A percentile compares a stretch with the other conserved stretches of the same genome.
Conservation (phyloP, 1,284 basidiomycete genomes). For the Mycena citricolor region DNA sequence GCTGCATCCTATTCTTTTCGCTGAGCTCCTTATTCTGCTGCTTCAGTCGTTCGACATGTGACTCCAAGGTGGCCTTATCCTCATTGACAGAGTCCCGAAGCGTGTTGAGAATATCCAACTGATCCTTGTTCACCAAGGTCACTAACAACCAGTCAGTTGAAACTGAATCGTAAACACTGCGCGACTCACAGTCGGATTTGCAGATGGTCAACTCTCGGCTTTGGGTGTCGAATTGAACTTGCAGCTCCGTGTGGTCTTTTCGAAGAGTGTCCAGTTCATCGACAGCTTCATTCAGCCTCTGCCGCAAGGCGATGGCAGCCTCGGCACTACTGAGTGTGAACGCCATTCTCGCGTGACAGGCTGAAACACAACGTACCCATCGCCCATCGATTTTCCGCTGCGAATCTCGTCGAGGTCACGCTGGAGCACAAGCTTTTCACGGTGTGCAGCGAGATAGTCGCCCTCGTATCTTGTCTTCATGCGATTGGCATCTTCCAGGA, state of each 20-base stretch:
- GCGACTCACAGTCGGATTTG: constrained; percentile 78
- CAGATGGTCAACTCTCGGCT: constrained; percentile 78
- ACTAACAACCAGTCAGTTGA: constrained; percentile 47
- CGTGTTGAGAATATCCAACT: constrained; percentile 78
- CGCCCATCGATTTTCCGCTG: constrained; percentile 78
- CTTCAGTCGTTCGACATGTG: constrained; percentile 63
- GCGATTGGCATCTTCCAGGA: constrained; percentile 87
- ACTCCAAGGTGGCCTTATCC: constrained; percentile 78
- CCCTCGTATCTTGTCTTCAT: constrained; percentile 88
- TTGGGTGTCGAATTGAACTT: constrained; percentile 68
- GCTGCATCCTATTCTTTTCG: constrained; percentile 89
- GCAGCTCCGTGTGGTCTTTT: constrained; percentile 68
- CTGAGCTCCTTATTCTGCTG: constrained; percentile 69
- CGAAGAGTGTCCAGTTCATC: constrained; percentile 77
- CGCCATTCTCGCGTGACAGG: constrained; percentile 2
- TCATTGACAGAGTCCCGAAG: constrained; percentile 87
- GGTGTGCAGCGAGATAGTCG: constrained; percentile 85
- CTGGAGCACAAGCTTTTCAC: constrained; percentile 80
- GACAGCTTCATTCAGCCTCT: constrained; percentile 84
- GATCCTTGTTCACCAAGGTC: constrained; percentile 81
- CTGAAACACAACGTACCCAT: constrained; percentile 58
- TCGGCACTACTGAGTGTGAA: constrained; percentile 57
- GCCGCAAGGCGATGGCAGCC: constrained; percentile 83
- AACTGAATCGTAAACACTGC: constrained; percentile 1
- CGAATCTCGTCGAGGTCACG: constrained; percentile 87